Percentiles rank a stretch among this genome's conserved stretches.
Evolutionary conservation across 352 stramenopile genomes (phyloP).

Genomic region (Globisporangium emineosum): DNA sequence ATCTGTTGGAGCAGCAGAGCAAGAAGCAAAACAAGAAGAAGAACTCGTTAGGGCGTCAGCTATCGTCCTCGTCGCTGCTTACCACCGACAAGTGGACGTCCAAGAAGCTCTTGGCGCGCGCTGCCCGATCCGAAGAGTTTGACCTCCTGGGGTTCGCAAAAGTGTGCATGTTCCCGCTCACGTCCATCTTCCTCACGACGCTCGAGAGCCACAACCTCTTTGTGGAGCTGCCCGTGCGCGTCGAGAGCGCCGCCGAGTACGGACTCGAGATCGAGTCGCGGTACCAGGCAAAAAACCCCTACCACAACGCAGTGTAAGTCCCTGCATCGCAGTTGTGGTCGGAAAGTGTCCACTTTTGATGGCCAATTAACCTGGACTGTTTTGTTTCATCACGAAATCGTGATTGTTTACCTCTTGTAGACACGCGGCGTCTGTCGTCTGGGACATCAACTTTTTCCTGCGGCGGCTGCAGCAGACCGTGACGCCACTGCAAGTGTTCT

Average conservation of each 20-base stretch:
- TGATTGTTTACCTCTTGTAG: constrained; percentile 24
- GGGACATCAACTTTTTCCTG: constrained; percentile 72
- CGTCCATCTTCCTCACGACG: constrained; percentile 58
- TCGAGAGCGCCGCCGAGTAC: constrained; percentile 54
- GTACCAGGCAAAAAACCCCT: constrained; percentile 73
- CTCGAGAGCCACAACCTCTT: constrained; percentile 67
- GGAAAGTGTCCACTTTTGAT: not conserved
- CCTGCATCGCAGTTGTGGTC: not conserved
- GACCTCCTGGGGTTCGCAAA: constrained; percentile 50
- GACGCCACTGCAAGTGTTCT: constrained; percentile 53
- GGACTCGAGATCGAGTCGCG: constrained; percentile 59
- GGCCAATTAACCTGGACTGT: not conserved
- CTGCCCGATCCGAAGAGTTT: constrained; percentile 37
- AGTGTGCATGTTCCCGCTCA: constrained; percentile 49
- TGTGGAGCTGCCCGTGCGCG: constrained; percentile 41
- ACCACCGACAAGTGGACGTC: constrained; percentile 31
- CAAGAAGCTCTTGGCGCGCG: constrained; percentile 33
- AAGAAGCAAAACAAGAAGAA: constrained; percentile 2
- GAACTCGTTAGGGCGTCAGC: not conserved
- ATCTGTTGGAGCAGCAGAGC: not conserved
- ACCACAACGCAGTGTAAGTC: constrained; percentile 74
- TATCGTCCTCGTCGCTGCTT: constrained; percentile 1
- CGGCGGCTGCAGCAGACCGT: constrained; percentile 35
- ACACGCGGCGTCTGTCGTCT: constrained; percentile 67
- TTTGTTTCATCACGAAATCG: not conserved